A percentile compares a stretch with the other conserved stretches of the same genome.
Evolutionary conservation across 176 grass and related monocot genomes (phyloP).

Genomic region (Cenchrus americanus): DNA sequence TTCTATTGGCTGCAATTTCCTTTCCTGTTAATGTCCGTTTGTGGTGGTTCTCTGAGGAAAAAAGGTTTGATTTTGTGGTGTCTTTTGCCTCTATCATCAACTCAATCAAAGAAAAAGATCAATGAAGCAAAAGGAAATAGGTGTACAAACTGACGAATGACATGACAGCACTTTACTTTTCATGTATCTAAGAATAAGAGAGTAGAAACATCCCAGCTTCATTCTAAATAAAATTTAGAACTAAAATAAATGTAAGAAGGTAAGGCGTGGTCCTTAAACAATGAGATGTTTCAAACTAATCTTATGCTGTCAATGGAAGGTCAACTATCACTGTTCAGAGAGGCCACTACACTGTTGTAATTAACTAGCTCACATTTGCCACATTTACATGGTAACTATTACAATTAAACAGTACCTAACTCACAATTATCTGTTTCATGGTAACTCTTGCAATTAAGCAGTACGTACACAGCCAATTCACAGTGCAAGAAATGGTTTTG

Average conservation of each 20-base stretch:
- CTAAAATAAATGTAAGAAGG: not conserved
- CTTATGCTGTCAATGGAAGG: not conserved
- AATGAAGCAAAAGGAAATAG: not conserved
- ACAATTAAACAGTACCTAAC: not conserved
- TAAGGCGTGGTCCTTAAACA: not conserved
- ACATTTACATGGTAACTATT: not conserved
- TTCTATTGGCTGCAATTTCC: not conserved
- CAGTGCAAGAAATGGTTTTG: not conserved
- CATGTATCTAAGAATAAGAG: not conserved
- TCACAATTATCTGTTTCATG: not conserved
- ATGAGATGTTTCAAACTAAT: not conserved
- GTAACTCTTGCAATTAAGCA: not conserved
- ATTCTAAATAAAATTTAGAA: not conserved
- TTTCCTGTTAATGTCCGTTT: not conserved
- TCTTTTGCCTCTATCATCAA: not conserved
- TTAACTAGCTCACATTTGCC: not conserved
- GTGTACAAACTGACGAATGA: not conserved
- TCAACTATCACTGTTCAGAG: constrained; percentile 4
- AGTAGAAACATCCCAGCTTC: not conserved
- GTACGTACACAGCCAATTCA: not conserved
- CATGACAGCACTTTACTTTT: not conserved
- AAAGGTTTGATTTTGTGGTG: not conserved
- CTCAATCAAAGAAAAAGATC: not conserved
- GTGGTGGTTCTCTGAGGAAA: not conserved
- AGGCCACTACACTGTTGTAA: not conserved